Conservation (phyloP, 345 rosid species). For the Excoecaria cochinchinensis region DNA sequence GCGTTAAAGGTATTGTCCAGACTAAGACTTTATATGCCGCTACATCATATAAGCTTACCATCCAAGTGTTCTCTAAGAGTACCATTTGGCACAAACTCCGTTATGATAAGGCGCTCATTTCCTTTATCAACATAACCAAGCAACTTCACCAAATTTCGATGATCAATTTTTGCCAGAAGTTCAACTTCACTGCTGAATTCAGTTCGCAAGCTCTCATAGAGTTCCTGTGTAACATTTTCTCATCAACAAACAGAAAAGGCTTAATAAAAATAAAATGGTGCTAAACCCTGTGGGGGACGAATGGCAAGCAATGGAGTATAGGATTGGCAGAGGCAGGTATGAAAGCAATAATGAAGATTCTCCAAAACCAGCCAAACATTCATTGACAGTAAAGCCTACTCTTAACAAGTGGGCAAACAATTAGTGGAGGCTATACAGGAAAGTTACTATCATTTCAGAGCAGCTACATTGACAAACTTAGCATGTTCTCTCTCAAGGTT, state of each 20-base stretch:
- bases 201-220: constrained; percentile 55
- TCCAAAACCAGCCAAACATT: background rate
- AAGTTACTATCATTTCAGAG: background rate
- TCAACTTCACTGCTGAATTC: constrained; percentile 96
- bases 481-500: background rate
- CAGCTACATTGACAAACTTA: background rate
- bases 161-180: constrained; percentile 89
- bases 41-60: constrained; percentile 49
- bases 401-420: background rate
- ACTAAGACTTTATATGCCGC: constrained; percentile 3
- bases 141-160: constrained; percentile 79
- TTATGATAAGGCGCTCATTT: constrained; percentile 84
- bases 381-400: constrained; percentile 2
- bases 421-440: background rate
- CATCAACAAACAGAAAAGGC: constrained; percentile 13
- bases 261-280: background rate
- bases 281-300: too few species aligned
- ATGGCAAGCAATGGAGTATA: too few species aligned
- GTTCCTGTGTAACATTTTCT: constrained; percentile 50
- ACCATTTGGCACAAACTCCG: constrained; percentile 87
- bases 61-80: constrained; percentile 95
- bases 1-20: background rate
- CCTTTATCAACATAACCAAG: constrained; percentile 85
- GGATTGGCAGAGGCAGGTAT: constrained; percentile 2
- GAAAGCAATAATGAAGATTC: background rate